A percentile compares a stretch with the other conserved stretches of the same genome.
Conservation (phyloP, 345 rosid species). For the Salix brachista region DNA sequence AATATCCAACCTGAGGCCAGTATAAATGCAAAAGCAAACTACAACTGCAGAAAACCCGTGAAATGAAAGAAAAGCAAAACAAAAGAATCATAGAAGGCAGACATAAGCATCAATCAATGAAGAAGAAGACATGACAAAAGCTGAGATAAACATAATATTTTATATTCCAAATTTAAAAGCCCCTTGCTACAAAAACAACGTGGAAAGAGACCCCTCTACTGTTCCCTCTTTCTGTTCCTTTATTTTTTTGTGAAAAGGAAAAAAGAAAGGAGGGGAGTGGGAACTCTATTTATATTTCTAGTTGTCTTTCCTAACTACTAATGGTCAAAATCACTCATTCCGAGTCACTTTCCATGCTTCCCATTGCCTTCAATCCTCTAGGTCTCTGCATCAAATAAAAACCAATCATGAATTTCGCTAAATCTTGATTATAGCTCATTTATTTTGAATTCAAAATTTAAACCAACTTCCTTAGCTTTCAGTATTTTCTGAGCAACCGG, state of each 20-base stretch:
- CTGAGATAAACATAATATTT: neutral
- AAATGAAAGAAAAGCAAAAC: neutral
- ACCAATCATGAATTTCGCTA: neutral
- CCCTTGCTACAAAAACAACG: neutral
- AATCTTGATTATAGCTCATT: neutral
- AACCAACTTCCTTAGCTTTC: neutral
- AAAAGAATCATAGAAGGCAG: neutral
- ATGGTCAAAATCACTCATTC: slow-evolving; percentile 27
- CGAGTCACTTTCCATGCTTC: slow-evolving; percentile 60
- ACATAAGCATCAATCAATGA: neutral
- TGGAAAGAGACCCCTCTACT: slow-evolving; percentile 1
- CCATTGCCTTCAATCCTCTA: slow-evolving; percentile 72
- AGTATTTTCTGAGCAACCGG: neutral
- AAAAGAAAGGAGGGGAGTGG: neutral
- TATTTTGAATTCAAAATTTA: neutral
- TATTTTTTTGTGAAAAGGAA: neutral
- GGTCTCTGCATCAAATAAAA: slow-evolving; percentile 53
- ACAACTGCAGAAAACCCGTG: neutral
- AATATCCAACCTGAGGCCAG: neutral
- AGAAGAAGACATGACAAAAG: neutral
- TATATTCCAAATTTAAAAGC: neutral
- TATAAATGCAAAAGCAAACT: neutral
- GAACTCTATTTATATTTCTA: neutral
- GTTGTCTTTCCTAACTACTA: slow-evolving; percentile 4
- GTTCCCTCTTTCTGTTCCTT: neutral